Evolutionary conservation across 352 stramenopile genomes (phyloP), one percentile per base, ranked within the genome.

Genomic region (Thalassiosira livingstoniorum): DNA sequence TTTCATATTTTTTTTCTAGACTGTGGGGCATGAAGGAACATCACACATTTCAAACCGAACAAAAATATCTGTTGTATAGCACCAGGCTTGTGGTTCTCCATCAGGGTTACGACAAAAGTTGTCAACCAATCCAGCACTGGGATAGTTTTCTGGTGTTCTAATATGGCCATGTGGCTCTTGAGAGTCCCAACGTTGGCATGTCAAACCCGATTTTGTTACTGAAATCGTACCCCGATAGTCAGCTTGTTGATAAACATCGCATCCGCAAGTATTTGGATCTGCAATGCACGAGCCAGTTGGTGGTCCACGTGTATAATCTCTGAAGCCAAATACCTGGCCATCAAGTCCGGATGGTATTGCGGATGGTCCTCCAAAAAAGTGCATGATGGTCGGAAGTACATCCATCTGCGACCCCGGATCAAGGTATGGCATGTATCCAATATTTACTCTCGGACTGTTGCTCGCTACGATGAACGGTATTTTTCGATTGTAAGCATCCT

Each of bases 401-500:
- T 70, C 62, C 62, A 70, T 70, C 34, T 70, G 62, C 25, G 34
- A 55, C n/a, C 62, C 62, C 15, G 62, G 62, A 70, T 70, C 62
- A 18, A 21, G 11, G 7, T 55, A 37, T 2, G 62, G 62, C 42
- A 57, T 70, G n/a, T 53, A 70, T 21, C 62, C 62, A 53, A 70
- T 37, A 37, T 70, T 35, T 5, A 70, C 62, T 34, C 62, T 18
- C 34, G 62, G 62, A 57, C n/a, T 39, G n/a, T 70, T 70, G 37
- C 37, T 57, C 15, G 62, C 62, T 21, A 70, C 62, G n/a, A 70
- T 57, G 42, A 70, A 57, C 21, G 62, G 62, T 0, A 55, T 70
- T 37, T 70, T 70, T 4, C 62, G 37, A 31, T 70, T 70, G 62
- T 70, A 70, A 2, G 32, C 34, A 45, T 76, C 53, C 7, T 76